phyloP scores from a whole-genome alignment of 2,329 filamentous ascomycete species.

The Alternaria hordeiaustralica region DNA sequence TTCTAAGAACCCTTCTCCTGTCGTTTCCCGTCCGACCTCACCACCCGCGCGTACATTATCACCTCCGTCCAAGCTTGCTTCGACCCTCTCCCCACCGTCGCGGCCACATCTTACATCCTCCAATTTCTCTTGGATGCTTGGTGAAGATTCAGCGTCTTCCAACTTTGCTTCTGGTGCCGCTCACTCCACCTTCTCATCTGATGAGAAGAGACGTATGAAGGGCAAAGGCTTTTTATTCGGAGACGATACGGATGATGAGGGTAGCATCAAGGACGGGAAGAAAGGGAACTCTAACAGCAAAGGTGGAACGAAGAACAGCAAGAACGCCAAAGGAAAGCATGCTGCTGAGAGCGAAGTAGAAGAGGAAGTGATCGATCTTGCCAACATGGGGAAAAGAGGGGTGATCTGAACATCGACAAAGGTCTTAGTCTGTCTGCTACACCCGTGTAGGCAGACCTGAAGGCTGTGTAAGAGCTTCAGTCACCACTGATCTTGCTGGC shows the following conservation, averaged over 20 bases:
- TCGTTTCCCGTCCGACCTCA: slow-evolving; percentile 23
- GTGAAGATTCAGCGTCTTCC: slow-evolving; percentile 43
- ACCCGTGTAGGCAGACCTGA: neutral
- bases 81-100: slow-evolving; percentile 51
- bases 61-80: slow-evolving; percentile 18
- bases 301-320: slow-evolving; percentile 18
- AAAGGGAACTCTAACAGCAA: slow-evolving; percentile 32
- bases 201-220: slow-evolving; percentile 45
- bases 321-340: slow-evolving; percentile 31
- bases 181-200: slow-evolving; percentile 43
- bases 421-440: neutral
- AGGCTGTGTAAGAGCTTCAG: slow-evolving; percentile 1
- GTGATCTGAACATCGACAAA: slow-evolving; percentile 25
- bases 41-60: slow-evolving; percentile 16
- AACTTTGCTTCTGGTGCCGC: slow-evolving; percentile 44
- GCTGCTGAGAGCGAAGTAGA: slow-evolving; percentile 35
- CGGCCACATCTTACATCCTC: slow-evolving; percentile 74
- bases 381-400: slow-evolving; percentile 42
- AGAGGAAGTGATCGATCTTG: slow-evolving; percentile 48
- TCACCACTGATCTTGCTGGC: neutral
- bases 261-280: slow-evolving; percentile 22
- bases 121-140: slow-evolving; percentile 80
- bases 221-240: slow-evolving; percentile 51
- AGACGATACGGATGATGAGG: slow-evolving; percentile 48
- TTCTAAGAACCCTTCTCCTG: slow-evolving; percentile 9